A percentile compares a stretch with the other conserved stretches of the same genome.
phyloP scores from a whole-genome alignment of 2,329 filamentous ascomycete genomes.

The Sporothrix dimorphospora region DNA sequence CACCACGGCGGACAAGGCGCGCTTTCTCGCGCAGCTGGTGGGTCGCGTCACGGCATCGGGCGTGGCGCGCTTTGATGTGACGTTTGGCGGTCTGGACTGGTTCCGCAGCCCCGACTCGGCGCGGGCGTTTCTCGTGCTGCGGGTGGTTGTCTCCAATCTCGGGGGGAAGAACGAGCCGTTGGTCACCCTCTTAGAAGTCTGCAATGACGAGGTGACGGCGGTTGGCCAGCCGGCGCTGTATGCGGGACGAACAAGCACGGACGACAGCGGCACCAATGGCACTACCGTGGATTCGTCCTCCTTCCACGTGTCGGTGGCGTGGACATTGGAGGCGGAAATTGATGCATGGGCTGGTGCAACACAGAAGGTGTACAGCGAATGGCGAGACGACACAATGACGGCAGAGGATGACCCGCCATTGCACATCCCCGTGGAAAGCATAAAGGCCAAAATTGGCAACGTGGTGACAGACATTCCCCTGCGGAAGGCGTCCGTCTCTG shows the following conservation, averaged over 20 bases:
- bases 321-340: constrained; percentile 66
- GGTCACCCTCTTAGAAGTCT: constrained; percentile 63
- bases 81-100: constrained; percentile 49
- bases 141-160: constrained; percentile 46
- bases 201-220: constrained; percentile 63
- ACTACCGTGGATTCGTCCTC: constrained; percentile 40
- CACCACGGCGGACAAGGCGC: constrained; percentile 69
- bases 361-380: constrained; percentile 37
- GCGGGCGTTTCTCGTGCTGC: constrained; percentile 84
- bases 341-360: constrained; percentile 48
- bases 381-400: constrained; percentile 32
- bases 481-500: neutral
- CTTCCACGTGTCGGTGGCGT: constrained; percentile 90
- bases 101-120: constrained; percentile 59
- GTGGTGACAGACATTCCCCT: constrained; percentile 55
- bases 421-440: constrained; percentile 57
- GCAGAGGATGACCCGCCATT: constrained; percentile 39
- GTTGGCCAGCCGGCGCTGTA: constrained; percentile 77
- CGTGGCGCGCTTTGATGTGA: constrained; percentile 44
- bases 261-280: neutral
- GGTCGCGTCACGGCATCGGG: constrained; percentile 44
- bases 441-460: constrained; percentile 80
- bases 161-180: constrained; percentile 55
- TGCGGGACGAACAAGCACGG: constrained; percentile 37
- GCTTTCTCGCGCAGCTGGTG: constrained; percentile 63